Conservation (phyloP, 208 protist genomes). For the Phytomonas francai region DNA sequence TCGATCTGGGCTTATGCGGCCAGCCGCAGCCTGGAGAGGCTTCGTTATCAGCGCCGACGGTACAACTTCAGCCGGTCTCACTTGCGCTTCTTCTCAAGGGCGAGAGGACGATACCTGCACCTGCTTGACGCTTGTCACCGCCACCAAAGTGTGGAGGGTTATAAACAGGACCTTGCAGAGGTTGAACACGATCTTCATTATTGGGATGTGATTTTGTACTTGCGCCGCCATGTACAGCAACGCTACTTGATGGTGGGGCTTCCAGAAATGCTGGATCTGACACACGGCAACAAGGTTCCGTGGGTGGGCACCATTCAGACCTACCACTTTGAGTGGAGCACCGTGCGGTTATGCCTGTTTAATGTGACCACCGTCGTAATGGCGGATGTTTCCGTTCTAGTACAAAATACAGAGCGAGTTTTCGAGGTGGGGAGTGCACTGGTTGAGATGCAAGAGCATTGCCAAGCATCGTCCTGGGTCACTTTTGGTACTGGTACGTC, state of each 20-base stretch:
- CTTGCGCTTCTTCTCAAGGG: slow-evolving; percentile 51
- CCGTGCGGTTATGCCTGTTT: too few species aligned
- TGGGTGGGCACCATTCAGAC: slow-evolving; percentile 24
- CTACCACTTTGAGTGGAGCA: slow-evolving; percentile 29
- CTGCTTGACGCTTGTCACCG: slow-evolving; percentile 66
- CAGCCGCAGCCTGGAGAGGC: slow-evolving; percentile 33
- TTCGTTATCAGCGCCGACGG: slow-evolving; percentile 44
- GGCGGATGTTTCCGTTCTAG: too few species aligned
- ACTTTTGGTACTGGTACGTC: too few species aligned
- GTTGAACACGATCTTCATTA: slow-evolving; percentile 64
- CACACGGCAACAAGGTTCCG: too few species aligned
- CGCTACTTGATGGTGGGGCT: slow-evolving; percentile 19
- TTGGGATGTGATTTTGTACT: slow-evolving; percentile 60
- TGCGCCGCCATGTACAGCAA: slow-evolving; percentile 39
- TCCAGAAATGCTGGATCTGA: slow-evolving; percentile 1
- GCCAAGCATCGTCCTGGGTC: too few species aligned
- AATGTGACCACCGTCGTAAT: too few species aligned
- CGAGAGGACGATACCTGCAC: slow-evolving; percentile 53
- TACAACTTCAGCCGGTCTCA: slow-evolving; percentile 78
- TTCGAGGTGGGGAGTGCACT: too few species aligned
- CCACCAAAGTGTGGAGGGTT: slow-evolving; percentile 26
- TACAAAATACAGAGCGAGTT: too few species aligned
- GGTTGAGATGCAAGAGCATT: too few species aligned
- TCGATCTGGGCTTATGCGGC: slow-evolving; percentile 57
- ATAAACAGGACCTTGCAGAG: slow-evolving; percentile 42